Evolutionary conservation across 805 yeast genomes (phyloP).

Genomic region (Ogataea chonburiensis): DNA sequence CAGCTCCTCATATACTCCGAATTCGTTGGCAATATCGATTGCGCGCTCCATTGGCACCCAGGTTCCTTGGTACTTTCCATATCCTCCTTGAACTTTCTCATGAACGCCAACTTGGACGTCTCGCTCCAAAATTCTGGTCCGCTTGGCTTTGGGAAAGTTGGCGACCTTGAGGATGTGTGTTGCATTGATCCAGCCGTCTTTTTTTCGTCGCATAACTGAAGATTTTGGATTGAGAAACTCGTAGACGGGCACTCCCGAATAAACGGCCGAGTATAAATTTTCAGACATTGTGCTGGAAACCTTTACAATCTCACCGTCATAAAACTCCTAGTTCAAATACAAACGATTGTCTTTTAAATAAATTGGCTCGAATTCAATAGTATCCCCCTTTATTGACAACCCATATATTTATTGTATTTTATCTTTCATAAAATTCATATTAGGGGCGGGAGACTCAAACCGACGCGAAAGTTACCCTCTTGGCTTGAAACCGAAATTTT

Average conservation of each 20-base stretch:
- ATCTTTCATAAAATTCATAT: not conserved
- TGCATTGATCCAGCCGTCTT: conserved; percentile 87
- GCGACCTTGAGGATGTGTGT: conserved; percentile 94
- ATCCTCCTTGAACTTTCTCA: conserved; percentile 96
- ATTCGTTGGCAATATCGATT: conserved; percentile 59
- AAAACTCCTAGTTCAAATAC: not conserved
- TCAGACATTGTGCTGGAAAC: conserved; percentile 22
- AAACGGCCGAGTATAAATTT: conserved; percentile 66
- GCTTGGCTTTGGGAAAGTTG: conserved; percentile 87
- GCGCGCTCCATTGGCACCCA: conserved; percentile 91
- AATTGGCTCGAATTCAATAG: conserved; percentile 1
- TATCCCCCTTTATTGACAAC: conserved; percentile 5
- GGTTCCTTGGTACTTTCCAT: conserved; percentile 95
- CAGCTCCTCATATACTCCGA: conserved; percentile 60
- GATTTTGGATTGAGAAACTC: conserved; percentile 65
- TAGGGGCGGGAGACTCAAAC: conserved; percentile 4
- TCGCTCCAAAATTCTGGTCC: conserved; percentile 87
- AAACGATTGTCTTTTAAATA: conserved; percentile 2
- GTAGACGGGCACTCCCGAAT: conserved; percentile 82
- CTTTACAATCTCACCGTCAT: conserved; percentile 5
- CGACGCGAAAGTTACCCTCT: conserved; percentile 9
- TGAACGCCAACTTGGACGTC: conserved; percentile 90
- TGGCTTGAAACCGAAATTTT: too few relatives aligned
- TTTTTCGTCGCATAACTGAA: conserved; percentile 74
- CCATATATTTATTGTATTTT: conserved; percentile 4